Evolutionary conservation across 148 eudicot species (phyloP).

Genomic region (Diospyros lotus): DNA sequence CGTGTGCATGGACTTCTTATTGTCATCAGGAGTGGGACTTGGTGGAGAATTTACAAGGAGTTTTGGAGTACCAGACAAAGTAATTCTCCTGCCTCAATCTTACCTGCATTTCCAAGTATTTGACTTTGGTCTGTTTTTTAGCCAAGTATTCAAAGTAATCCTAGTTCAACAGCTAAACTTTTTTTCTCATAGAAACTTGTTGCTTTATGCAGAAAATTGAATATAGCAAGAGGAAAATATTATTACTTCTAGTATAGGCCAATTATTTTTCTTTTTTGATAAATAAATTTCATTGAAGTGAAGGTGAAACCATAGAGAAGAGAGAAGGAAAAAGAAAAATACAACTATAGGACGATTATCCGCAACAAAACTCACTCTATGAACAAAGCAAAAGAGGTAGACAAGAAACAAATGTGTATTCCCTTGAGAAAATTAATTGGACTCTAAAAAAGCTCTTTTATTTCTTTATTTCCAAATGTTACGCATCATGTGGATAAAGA

Average conservation of each 20-base stretch:
- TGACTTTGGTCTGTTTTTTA: neutral
- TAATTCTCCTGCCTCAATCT: constrained; percentile 18
- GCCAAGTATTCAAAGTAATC: neutral
- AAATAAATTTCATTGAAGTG: no score
- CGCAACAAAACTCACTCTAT: no score
- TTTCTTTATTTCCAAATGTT: no score
- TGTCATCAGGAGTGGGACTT: constrained; percentile 84
- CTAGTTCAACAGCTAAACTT: neutral
- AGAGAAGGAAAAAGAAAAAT: no score
- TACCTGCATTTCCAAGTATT: neutral
- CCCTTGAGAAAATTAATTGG: no score
- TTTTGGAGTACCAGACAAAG: constrained; percentile 93
- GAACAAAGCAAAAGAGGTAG: no score
- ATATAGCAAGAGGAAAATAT: neutral
- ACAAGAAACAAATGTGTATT: no score
- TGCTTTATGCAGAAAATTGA: neutral
- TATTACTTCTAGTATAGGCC: neutral
- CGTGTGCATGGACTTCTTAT: constrained; percentile 8
- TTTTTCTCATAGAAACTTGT: neutral
- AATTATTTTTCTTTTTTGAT: no score
- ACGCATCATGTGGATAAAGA: no score
- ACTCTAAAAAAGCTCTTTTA: no score
- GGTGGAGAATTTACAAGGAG: constrained; percentile 86
- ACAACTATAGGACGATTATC: no score
- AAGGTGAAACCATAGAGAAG: no score